A percentile compares a stretch with the other conserved stretches of the same genome.
Evolutionary conservation across 2,329 filamentous ascomycete species (phyloP).

Genomic region (Byssoonygena ceratinophila): DNA sequence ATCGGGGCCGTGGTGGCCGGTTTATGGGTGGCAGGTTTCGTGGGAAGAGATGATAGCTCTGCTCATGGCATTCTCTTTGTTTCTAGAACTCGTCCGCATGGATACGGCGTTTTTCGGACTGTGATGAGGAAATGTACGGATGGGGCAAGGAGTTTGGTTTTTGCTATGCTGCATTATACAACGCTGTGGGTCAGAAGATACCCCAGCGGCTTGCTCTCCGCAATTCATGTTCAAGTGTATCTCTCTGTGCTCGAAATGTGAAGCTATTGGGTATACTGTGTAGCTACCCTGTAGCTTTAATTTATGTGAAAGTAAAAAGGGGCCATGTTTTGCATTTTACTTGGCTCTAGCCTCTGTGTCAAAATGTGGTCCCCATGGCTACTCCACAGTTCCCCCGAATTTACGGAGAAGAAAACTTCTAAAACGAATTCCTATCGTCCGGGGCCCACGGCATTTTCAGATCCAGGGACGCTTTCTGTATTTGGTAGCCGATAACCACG

Average conservation of each 20-base stretch:
- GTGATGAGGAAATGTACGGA: neutral
- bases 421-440: neutral
- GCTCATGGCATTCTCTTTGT: neutral
- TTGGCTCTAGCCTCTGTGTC: neutral
- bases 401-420: neutral
- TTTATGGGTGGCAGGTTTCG: conserved; percentile 35
- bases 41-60: conserved; percentile 35
- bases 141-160: neutral
- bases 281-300: too few relatives aligned
- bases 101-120: neutral
- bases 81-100: neutral
- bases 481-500: too few relatives aligned
- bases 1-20: conserved; percentile 39
- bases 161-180: neutral
- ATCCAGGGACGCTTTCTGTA: too few relatives aligned
- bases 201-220: neutral
- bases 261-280: too few relatives aligned
- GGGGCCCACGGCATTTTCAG: neutral
- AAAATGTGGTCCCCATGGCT: neutral
- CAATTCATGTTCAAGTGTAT: neutral
- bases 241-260: neutral
- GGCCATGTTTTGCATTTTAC: neutral
- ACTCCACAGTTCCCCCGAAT: neutral
- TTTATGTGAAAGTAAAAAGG: too few relatives aligned
- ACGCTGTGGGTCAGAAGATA: neutral